Percentiles rank a stretch among this genome's conserved stretches.
phyloP scores from a whole-genome alignment of 495 filamentous ascomycete genomes.

The Tuber magnatum region DNA sequence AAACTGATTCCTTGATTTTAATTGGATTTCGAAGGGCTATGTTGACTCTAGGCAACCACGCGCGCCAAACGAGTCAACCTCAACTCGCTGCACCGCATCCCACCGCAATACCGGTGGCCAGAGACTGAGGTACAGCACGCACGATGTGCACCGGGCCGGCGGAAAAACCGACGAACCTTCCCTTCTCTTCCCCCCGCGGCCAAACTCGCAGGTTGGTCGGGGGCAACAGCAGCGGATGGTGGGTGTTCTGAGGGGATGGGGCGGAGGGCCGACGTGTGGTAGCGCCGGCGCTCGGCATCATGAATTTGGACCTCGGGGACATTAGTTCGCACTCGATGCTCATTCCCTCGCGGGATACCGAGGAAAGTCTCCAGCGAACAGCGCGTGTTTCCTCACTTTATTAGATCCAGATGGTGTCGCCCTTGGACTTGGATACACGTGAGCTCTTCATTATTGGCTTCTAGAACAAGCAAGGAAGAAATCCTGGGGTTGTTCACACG shows the following conservation, averaged over 20 bases:
- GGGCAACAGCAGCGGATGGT: background rate
- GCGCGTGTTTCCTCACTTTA: background rate
- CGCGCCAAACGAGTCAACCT: background rate
- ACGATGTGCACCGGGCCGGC: background rate
- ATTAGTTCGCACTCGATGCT: background rate
- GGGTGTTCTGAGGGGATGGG: background rate
- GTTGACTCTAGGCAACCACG: background rate
- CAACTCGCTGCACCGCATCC: background rate
- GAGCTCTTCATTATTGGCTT: background rate
- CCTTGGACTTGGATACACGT: background rate
- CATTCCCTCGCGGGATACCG: background rate
- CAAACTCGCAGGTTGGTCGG: background rate
- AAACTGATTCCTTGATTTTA: background rate
- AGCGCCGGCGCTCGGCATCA: background rate
- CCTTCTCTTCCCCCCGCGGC: background rate
- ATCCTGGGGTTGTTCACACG: background rate
- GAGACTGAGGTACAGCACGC: background rate
- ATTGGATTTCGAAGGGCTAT: background rate
- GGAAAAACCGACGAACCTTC: background rate
- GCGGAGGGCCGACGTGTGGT: background rate
- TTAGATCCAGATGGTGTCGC: background rate
- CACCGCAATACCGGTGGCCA: background rate
- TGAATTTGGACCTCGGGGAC: background rate
- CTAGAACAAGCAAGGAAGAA: background rate
- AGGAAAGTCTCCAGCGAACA: background rate